phyloP scores from a whole-genome alignment of 139 green algal genomes.

The Zygnema circumcarinatum region DNA sequence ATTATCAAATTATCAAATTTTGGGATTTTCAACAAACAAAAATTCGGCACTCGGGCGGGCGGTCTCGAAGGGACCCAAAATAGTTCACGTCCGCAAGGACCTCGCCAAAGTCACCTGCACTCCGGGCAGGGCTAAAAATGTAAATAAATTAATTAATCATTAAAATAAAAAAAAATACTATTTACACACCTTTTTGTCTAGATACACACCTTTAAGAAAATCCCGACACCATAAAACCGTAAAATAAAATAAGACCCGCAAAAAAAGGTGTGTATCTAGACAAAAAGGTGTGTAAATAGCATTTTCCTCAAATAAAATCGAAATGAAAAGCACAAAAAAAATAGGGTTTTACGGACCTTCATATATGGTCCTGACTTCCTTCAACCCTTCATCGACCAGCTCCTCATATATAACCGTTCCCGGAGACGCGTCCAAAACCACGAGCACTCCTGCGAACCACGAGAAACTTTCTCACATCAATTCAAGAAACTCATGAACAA shows the following conservation, averaged over 20 bases:
- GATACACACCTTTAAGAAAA: too few species aligned
- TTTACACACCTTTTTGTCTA: background rate
- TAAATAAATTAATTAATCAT: background rate
- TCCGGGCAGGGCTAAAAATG: background rate
- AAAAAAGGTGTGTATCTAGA: too few species aligned
- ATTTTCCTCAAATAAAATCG: too few species aligned
- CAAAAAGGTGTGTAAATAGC: too few species aligned
- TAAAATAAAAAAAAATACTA: background rate
- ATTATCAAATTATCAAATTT: too few species aligned
- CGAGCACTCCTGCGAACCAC: background rate
- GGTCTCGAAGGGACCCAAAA: slow-evolving; percentile 14
- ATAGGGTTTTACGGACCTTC: slow-evolving; percentile 25
- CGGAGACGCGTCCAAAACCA: slow-evolving; percentile 8
- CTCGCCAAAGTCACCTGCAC: slow-evolving; percentile 37
- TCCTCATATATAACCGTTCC: slow-evolving; percentile 5
- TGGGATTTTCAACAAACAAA: slow-evolving; percentile 44
- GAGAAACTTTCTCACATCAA: slow-evolving; percentile 10
- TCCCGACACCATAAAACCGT: too few species aligned
- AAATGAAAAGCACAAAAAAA: too few species aligned
- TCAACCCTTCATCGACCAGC: slow-evolving; percentile 24
- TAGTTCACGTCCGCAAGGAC: slow-evolving; percentile 34
- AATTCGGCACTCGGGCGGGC: slow-evolving; percentile 13
- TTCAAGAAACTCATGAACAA: too few species aligned
- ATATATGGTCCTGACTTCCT: slow-evolving; percentile 27
- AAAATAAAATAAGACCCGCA: too few species aligned